Percentiles rank a stretch among this genome's conserved stretches.
Conservation (phyloP, 106 monocot species). For the Dioscorea zingiberensis region DNA sequence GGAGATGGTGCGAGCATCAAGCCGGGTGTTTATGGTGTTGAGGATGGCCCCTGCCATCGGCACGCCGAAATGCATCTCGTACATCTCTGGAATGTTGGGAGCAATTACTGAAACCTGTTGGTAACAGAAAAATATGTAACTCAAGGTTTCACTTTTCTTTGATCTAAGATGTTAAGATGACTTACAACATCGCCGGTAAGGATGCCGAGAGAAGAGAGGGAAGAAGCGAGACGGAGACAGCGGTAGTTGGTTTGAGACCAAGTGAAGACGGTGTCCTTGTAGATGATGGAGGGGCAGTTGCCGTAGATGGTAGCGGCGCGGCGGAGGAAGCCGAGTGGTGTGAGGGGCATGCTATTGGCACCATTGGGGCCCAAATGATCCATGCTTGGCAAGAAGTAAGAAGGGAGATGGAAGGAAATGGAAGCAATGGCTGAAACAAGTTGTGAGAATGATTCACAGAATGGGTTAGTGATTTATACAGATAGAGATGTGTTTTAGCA, state of each 20-base stretch:
- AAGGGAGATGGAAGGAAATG: too few relatives aligned
- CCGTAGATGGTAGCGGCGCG: slow-evolving; percentile 52
- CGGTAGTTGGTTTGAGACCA: slow-evolving; percentile 55
- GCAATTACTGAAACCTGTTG: not conserved
- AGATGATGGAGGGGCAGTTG: slow-evolving; percentile 40
- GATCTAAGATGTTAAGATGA: not conserved
- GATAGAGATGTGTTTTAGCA: too few relatives aligned
- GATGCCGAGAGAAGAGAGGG: slow-evolving; percentile 29
- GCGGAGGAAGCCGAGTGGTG: slow-evolving; percentile 57
- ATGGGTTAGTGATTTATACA: too few relatives aligned
- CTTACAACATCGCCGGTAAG: slow-evolving; percentile 20
- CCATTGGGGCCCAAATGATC: too few relatives aligned
- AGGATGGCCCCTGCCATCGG: slow-evolving; percentile 25
- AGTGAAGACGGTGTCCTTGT: slow-evolving; percentile 44
- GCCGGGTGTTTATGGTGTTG: slow-evolving; percentile 34
- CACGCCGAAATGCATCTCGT: slow-evolving; percentile 13
- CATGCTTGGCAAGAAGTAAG: too few relatives aligned
- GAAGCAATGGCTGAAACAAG: too few relatives aligned
- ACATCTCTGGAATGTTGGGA: not conserved
- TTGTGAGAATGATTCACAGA: too few relatives aligned
- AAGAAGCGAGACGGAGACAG: slow-evolving; percentile 69
- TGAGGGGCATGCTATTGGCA: slow-evolving; percentile 43
- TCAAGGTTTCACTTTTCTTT: too few relatives aligned
- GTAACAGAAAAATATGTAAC: not conserved
- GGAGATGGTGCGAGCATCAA: slow-evolving; percentile 37